phyloP scores from a whole-genome alignment of 768 basidiomycete species.

The Gautieria morchelliformis region DNA sequence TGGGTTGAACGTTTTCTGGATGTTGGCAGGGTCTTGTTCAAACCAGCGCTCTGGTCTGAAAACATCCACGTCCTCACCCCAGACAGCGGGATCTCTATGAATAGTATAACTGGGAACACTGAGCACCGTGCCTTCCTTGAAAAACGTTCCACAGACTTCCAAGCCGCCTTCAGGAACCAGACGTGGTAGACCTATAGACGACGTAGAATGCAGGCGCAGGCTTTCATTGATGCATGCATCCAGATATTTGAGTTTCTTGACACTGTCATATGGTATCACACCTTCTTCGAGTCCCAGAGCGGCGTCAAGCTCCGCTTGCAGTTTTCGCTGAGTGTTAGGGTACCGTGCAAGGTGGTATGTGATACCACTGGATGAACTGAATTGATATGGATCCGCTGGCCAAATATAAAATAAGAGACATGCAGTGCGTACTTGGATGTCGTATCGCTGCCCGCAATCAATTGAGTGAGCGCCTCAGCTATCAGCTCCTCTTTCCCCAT shows the following conservation, averaged over 20 bases:
- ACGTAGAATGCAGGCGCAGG: slow-evolving; percentile 77
- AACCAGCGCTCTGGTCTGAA: slow-evolving; percentile 85
- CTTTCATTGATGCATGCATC: slow-evolving; percentile 84
- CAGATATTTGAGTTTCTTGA: slow-evolving; percentile 70
- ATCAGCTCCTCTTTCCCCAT: slow-evolving; percentile 77
- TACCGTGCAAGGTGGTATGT: slow-evolving; percentile 72
- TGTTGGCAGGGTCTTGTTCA: slow-evolving; percentile 48
- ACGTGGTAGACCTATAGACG: slow-evolving; percentile 74
- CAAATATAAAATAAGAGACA: not conserved
- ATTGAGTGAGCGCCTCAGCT: slow-evolving; percentile 76
- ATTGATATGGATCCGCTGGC: not conserved
- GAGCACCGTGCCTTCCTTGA: slow-evolving; percentile 67
- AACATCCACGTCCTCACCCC: slow-evolving; percentile 70
- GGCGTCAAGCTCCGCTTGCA: slow-evolving; percentile 67
- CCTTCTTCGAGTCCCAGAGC: slow-evolving; percentile 45
- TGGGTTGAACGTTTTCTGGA: slow-evolving; percentile 73
- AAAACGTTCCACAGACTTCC: slow-evolving; percentile 40
- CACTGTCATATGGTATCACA: slow-evolving; percentile 52
- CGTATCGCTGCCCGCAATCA: slow-evolving; percentile 87
- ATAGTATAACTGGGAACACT: slow-evolving; percentile 79
- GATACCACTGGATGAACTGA: slow-evolving; percentile 82
- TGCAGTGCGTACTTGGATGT: slow-evolving; percentile 67
- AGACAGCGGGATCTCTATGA: slow-evolving; percentile 59
- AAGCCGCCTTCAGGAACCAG: slow-evolving; percentile 68
- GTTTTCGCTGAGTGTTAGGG: slow-evolving; percentile 52